Evolutionary conservation across 108 stramenopile genomes (phyloP), one percentile per base, ranked within the genome.

Genomic region (Parietichytrium sp.): DNA sequence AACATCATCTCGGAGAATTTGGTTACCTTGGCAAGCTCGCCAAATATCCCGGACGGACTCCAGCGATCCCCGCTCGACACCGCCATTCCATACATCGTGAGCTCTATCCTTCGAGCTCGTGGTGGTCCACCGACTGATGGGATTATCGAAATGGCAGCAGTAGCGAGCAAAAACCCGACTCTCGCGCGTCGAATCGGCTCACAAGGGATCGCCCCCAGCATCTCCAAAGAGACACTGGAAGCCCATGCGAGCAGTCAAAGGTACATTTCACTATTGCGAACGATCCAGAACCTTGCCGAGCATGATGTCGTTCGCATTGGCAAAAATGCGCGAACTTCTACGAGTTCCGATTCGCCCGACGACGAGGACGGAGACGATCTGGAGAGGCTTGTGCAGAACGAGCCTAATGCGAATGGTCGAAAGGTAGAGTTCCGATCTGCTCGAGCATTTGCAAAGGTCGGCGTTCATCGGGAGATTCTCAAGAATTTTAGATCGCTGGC

Each of bases 71-170:
- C 42, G 10, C 61, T 72, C 20, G 61, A 72, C 20, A 42, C 38
- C 10, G 20, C 61, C 13, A 0, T 72, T 2, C 16, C 38, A 25
- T 72, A 45, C 38, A 72, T 72, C 33, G 33, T n/a, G 10, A 6
- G 38, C 38, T 6, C 10, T 6, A 10, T 72, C 38, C 61, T 2
- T 20, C 61, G 61, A 6, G 0, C 0, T 6, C 25, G 38, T 0
- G 33, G 33, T 45, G 2, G 38, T 8, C 6, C 6, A 10, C 61
- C 61, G 6, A n/a, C 20, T 6, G 61, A 72, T 42, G 10, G 20
- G 13, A 25, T 72, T 38, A 20, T 72, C 20, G 61, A 72, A 15
- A 72, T 72, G 61, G 61, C 61, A 6, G 33, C 61, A 45, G 61
- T 72, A n/a, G 61, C 61, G 6, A 72, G 61, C 61, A 20, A 13